A percentile compares a stretch with the other conserved stretches of the same genome.
Conservation (phyloP, 192 early-diverging fungal species). For the Gryganskiella cystojenkinii region DNA sequence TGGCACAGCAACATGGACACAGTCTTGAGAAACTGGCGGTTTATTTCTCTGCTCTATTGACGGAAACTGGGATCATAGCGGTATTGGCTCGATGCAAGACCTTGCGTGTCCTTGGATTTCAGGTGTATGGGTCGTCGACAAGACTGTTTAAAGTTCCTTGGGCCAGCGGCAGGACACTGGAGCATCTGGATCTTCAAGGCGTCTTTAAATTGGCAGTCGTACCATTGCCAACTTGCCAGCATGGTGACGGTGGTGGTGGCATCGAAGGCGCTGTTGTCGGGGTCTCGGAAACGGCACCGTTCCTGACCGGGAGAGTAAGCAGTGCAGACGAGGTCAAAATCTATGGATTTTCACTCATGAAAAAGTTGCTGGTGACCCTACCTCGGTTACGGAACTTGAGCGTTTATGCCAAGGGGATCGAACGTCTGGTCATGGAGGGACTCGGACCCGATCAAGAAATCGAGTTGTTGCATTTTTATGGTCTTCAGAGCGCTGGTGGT, state of each 20-base stretch:
- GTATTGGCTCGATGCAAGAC: neutral
- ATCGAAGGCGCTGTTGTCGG: neutral
- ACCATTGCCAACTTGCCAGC: neutral
- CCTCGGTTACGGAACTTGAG: slow-evolving; percentile 14
- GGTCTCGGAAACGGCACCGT: neutral
- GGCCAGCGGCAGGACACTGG: slow-evolving; percentile 18
- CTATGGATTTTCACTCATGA: slow-evolving; percentile 12
- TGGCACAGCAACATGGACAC: neutral
- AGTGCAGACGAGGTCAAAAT: slow-evolving; percentile 2
- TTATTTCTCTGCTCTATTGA: slow-evolving; percentile 19
- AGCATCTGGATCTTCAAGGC: slow-evolving; percentile 33
- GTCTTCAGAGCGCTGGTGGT: slow-evolving; percentile 7
- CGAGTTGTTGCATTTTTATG: slow-evolving; percentile 30
- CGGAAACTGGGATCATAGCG: slow-evolving; percentile 12
- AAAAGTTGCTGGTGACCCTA: slow-evolving; percentile 8
- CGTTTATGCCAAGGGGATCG: slow-evolving; percentile 18
- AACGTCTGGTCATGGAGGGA: slow-evolving; percentile 7
- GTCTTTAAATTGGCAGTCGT: slow-evolving; percentile 10
- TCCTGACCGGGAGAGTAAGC: slow-evolving; percentile 7
- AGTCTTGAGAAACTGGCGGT: slow-evolving; percentile 17
- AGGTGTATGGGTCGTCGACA: slow-evolving; percentile 16
- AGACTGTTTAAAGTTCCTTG: slow-evolving; percentile 21
- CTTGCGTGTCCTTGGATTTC: slow-evolving; percentile 17
- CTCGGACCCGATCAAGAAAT: slow-evolving; percentile 6
- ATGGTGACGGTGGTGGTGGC: neutral